Percentiles rank a stretch among this genome's conserved stretches.
Evolutionary conservation across 768 basidiomycete genomes (phyloP).

Genomic region (Pisolithus orientalis): DNA sequence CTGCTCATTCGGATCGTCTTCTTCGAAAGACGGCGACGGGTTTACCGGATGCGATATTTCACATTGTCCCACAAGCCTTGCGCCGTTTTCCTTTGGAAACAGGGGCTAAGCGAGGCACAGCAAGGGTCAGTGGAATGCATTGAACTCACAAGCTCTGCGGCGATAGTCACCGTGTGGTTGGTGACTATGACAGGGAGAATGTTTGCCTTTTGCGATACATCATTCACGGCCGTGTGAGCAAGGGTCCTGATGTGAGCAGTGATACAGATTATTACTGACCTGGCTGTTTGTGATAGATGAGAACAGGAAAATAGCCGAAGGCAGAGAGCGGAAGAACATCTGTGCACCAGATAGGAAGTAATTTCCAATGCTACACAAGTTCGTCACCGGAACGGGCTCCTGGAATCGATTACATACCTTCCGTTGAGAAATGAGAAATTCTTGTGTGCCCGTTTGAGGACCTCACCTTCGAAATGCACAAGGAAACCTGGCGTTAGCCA

Average conservation of each 20-base stretch:
- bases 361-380: constrained; percentile 64
- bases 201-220: constrained; percentile 41
- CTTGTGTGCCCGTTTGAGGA: constrained; percentile 86
- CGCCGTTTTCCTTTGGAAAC: constrained; percentile 57
- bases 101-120: constrained; percentile 23
- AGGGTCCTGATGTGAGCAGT: constrained; percentile 7
- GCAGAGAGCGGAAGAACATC: constrained; percentile 85
- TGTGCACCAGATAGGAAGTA: constrained; percentile 88
- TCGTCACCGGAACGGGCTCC: constrained; percentile 1
- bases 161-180: constrained; percentile 93
- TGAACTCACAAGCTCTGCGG: constrained; percentile 66
- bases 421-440: constrained; percentile 92
- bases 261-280: constrained; percentile 17
- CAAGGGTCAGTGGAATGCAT: constrained; percentile 35
- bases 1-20: constrained; percentile 21
- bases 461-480: constrained; percentile 85
- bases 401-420: constrained; percentile 38
- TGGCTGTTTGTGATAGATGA: constrained; percentile 85
- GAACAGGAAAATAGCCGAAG: constrained; percentile 91
- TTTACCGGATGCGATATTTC: constrained; percentile 84
- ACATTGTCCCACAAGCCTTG: constrained; percentile 82
- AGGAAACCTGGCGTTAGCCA: constrained; percentile 60
- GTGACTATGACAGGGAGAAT: constrained; percentile 91
- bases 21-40: constrained; percentile 20
- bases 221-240: constrained; percentile 6